phyloP scores from a whole-genome alignment of 2,329 filamentous ascomycete genomes.

The Penicillium sp. region DNA sequence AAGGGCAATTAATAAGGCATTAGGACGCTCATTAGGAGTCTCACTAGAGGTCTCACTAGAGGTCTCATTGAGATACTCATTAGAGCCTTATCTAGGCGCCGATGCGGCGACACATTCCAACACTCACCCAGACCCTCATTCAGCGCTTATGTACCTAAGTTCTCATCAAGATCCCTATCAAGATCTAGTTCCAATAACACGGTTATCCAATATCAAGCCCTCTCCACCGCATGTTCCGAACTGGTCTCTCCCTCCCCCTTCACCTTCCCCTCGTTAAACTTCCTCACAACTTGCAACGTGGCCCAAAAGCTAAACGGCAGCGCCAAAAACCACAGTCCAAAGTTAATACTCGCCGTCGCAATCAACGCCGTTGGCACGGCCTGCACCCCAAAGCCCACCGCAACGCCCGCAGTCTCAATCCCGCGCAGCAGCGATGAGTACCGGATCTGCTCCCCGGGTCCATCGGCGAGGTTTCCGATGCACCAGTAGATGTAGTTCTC shows the following conservation, averaged over 20 bases:
- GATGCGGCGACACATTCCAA: no score
- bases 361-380: constrained; percentile 51
- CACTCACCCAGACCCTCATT: no score
- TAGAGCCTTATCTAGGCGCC: no score
- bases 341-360: constrained; percentile 51
- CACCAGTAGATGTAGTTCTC: constrained; percentile 56
- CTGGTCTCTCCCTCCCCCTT: not conserved
- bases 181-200: no score
- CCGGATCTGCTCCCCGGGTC: constrained; percentile 50
- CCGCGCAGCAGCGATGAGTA: constrained; percentile 52
- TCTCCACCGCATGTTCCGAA: not conserved
- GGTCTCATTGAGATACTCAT: no score
- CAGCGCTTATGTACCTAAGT: no score
- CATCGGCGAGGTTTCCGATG: constrained; percentile 52
- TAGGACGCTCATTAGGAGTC: no score
- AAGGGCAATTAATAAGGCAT: no score
- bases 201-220: not conserved
- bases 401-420: constrained; percentile 49
- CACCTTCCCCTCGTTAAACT: constrained; percentile 34
- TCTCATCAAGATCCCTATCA: no score
- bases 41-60: no score
- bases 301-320: constrained; percentile 53
- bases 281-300: constrained; percentile 48
- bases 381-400: constrained; percentile 52
- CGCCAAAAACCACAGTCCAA: constrained; percentile 48